Percentiles rank a stretch among this genome's conserved stretches.
phyloP scores from a whole-genome alignment of 2,329 filamentous ascomycete species.

The Chaetomiaceae sp. region DNA sequence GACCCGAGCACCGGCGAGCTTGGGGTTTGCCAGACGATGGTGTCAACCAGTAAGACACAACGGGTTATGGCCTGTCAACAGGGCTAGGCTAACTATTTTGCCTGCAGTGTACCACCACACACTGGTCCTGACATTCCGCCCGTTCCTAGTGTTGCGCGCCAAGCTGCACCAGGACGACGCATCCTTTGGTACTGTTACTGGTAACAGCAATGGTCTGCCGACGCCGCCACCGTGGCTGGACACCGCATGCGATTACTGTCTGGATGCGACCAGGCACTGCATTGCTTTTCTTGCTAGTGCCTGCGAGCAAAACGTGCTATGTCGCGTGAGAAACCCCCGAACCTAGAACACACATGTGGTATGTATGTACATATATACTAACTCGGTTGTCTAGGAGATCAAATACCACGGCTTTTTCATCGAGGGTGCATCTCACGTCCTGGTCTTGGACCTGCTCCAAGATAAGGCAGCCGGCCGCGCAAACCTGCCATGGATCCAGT shows the following conservation, averaged over 20 bases:
- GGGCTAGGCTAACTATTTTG: background rate
- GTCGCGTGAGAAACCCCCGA: background rate
- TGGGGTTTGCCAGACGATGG: slow-evolving; percentile 3
- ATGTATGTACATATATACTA: background rate
- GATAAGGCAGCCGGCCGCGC: background rate
- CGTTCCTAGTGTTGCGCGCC: slow-evolving; percentile 1
- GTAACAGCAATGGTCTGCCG: background rate
- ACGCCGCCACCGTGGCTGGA: slow-evolving; percentile 3
- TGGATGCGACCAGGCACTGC: slow-evolving; percentile 5
- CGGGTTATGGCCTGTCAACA: background rate
- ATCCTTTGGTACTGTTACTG: background rate
- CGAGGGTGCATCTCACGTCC: slow-evolving; percentile 2
- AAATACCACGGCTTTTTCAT: slow-evolving; percentile 6
- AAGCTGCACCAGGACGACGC: background rate
- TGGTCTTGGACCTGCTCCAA: background rate
- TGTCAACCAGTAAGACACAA: background rate
- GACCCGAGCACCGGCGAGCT: slow-evolving; percentile 1
- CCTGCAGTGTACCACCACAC: slow-evolving; percentile 5
- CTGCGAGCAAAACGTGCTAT: slow-evolving; percentile 2
- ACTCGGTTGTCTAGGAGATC: background rate
- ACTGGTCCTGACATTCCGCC: slow-evolving; percentile 1
- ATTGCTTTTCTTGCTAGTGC: background rate
- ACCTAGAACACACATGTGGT: background rate
- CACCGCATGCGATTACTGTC: slow-evolving; percentile 2
- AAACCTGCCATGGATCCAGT: slow-evolving; percentile 1